Evolutionary conservation across 106 monocot species (phyloP), one percentile per base, ranked within the genome.

Genomic region (Dendrobium officinale): DNA sequence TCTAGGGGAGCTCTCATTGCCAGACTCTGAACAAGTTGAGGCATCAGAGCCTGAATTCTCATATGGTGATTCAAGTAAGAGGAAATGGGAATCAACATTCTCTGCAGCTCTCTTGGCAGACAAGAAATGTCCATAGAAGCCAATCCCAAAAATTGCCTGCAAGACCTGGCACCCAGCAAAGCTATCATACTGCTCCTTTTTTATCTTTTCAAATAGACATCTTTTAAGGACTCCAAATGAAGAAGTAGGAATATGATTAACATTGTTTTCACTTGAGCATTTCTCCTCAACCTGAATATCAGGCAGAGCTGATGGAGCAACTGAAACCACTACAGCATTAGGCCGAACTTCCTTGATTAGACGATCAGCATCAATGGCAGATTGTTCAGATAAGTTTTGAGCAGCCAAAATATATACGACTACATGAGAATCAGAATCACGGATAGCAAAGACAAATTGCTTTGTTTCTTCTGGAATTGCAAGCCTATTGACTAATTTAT

Each of bases 81-180:
- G 73, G 75, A 96, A 96, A 47, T 75, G 77, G 16, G 93, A 92
- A 37, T 82, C 33, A 75, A 85, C 86, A 72, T 86, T 82, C 55
- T 90, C 86, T 29, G 93, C 91, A 47, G 92, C 91, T 81, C 68
- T 80, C 84, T 92, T 96, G 5, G 96, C 90, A 79, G 96, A 82
- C 70, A 92, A 86, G 20, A 96, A 76, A 85, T 92, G 89, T 58
- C 96, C 96, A 85, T 88, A 89, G 72, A 96, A 96, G 40, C 92
- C 92, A 79, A 90, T 84, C 37, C 93, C 93, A 77, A 96, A 96
- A 72, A 96, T 92, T 83, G 90, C 96, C 58, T 67, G 86, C 40
- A 96, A 44, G 33, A 96, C 84, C 68, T 92, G 75, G 78, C 78
- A 90, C 20, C 92, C 90, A 18, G 92, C 92, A n/a, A 92, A 79